A percentile compares a stretch with the other conserved stretches of the same genome.
Conservation (phyloP, 2,329 filamentous ascomycete genomes). For the Colletotrichum sidae region DNA sequence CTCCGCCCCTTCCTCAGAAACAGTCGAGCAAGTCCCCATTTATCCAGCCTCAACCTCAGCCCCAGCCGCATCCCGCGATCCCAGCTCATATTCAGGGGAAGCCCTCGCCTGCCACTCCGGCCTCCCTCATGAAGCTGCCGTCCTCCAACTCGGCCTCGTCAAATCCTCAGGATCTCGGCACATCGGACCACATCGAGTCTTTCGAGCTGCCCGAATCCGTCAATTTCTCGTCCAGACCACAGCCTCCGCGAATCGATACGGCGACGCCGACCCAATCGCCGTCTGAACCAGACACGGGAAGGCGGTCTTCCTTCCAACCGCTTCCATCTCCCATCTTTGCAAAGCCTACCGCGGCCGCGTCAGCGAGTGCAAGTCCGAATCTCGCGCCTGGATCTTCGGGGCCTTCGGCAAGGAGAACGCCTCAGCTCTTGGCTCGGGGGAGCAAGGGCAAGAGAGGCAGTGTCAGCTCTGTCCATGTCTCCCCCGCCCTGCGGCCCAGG, state of each 20-base stretch:
- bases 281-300: conserved; percentile 55
- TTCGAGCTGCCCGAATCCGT: conserved; percentile 80
- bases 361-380: conserved; percentile 76
- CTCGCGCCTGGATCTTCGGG: conserved; percentile 65
- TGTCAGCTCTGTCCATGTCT: conserved; percentile 79
- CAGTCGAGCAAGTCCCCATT: conserved; percentile 77
- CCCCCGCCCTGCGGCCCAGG: conserved; percentile 85
- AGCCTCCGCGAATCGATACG: conserved; percentile 63
- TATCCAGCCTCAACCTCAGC: conserved; percentile 65
- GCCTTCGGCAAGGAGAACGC: conserved; percentile 63
- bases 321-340: conserved; percentile 61
- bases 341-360: conserved; percentile 54
- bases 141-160: conserved; percentile 58
- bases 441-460: conserved; percentile 76
- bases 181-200: conserved; percentile 65
- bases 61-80: conserved; percentile 39
- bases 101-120: conserved; percentile 81
- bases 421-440: conserved; percentile 66
- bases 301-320: conserved; percentile 62
- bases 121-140: conserved; percentile 85
- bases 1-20: conserved; percentile 73
- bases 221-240: conserved; percentile 57
- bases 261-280: conserved; percentile 57
- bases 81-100: conserved; percentile 50
- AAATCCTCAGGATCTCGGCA: conserved; percentile 52